Conservation (phyloP, 73 alveolate species). For the Paramecium biaurelia region DNA sequence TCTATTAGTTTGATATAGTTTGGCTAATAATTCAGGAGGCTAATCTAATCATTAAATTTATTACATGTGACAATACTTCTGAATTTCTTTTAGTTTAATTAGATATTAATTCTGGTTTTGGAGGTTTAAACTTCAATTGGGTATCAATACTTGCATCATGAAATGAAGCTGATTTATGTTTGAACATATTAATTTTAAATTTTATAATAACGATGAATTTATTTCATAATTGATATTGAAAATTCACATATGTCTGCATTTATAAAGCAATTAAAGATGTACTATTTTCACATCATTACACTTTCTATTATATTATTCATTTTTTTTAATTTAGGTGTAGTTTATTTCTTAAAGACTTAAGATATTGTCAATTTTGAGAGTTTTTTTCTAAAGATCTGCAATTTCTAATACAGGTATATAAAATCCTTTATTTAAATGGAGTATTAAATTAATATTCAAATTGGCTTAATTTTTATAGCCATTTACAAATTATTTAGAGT, state of each 20-base stretch:
- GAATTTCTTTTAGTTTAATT: neutral
- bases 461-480: neutral
- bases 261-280: neutral
- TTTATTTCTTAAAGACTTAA: neutral
- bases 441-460: neutral
- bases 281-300: neutral
- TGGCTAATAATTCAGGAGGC: slow-evolving; percentile 47
- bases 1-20: slow-evolving; percentile 5
- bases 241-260: neutral
- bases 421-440: neutral
- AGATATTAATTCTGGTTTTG: neutral
- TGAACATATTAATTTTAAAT: slow-evolving; percentile 3
- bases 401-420: neutral
- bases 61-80: slow-evolving; percentile 4
- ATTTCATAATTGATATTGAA: neutral
- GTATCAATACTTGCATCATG: neutral
- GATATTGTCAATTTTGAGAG: neutral
- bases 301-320: neutral
- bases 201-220: neutral
- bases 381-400: neutral
- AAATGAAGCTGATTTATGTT: slow-evolving; percentile 44
- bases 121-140: neutral
- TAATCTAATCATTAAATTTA: neutral
- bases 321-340: neutral
- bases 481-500: neutral